phyloP scores from a whole-genome alignment of 2,329 filamentous ascomycete genomes.

The Penicillium concentricum region DNA sequence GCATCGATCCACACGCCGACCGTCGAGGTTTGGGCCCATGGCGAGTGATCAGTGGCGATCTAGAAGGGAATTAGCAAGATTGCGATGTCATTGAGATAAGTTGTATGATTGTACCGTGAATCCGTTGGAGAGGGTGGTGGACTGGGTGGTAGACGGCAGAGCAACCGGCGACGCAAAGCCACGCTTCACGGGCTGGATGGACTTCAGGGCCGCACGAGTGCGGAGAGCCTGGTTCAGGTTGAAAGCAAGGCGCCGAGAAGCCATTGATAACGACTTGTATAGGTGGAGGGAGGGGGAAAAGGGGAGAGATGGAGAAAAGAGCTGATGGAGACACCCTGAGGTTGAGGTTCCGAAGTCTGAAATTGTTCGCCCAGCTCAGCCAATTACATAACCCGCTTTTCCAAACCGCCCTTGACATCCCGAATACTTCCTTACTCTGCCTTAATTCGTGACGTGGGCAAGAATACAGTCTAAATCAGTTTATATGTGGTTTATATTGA shows the following conservation, averaged over 20 bases:
- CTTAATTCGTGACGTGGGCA: not conserved
- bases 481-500: not conserved
- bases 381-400: constrained; percentile 48
- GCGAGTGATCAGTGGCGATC: constrained; percentile 97
- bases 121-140: constrained; percentile 94
- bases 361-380: constrained; percentile 45
- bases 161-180: constrained; percentile 83
- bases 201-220: constrained; percentile 78
- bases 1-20: constrained; percentile 99
- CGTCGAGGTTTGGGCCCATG: constrained; percentile 96
- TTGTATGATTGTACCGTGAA: constrained; percentile 70
- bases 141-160: constrained; percentile 78
- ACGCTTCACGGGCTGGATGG: constrained; percentile 74
- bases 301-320: constrained; percentile 49
- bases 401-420: constrained; percentile 37
- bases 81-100: constrained; percentile 21
- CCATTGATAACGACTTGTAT: constrained; percentile 62
- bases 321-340: constrained; percentile 38
- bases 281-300: constrained; percentile 41
- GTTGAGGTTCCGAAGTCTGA: constrained; percentile 46
- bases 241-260: constrained; percentile 94
- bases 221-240: constrained; percentile 89
- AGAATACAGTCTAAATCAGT: not conserved
- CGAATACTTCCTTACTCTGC: constrained; percentile 32
- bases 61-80: constrained; percentile 46